These are phyloP conservation scores for Aspergillus biplanus DNA, from an alignment of 495 filamentous ascomycete species.

Conservation along the genomic window DNA sequence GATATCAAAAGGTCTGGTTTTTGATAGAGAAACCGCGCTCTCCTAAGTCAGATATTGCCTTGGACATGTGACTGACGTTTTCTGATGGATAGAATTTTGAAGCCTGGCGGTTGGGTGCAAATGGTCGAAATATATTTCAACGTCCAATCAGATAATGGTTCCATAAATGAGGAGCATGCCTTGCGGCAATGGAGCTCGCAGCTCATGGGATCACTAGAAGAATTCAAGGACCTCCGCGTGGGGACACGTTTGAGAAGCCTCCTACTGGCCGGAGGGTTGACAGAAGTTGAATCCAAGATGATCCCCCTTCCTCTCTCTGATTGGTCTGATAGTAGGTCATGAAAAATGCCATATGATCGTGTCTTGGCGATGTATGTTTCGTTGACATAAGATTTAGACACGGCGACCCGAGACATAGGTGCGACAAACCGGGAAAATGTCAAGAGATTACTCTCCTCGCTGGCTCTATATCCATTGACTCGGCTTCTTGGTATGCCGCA, in stretches of 20 bases:
- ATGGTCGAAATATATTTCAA: constrained; percentile 88
- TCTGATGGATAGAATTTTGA: constrained; percentile 52
- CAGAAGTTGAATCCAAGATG: constrained; percentile 71
- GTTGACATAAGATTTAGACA: constrained; percentile 47
- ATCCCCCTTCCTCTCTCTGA: constrained; percentile 73
- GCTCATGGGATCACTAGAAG: constrained; percentile 67
- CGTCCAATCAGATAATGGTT: constrained; percentile 88
- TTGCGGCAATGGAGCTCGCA: constrained; percentile 73
- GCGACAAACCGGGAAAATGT: constrained; percentile 62
- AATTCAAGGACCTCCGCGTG: constrained; percentile 71
- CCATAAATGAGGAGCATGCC: constrained; percentile 70
- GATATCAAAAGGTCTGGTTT: constrained; percentile 68
- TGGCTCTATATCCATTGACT: constrained; percentile 66
- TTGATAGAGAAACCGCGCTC: constrained; percentile 7
- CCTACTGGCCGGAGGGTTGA: constrained; percentile 71
- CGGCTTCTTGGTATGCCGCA: constrained; percentile 62
- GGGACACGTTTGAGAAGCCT: constrained; percentile 63
- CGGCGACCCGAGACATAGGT: constrained; percentile 65
- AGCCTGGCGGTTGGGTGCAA: constrained; percentile 83
- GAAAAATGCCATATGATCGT: background rate
- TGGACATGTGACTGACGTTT: constrained; percentile 24
- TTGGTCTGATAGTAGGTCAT: constrained; percentile 70
- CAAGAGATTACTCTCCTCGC: constrained; percentile 59
- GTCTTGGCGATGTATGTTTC: background rate
- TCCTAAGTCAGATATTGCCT: constrained; percentile 1